Conservation (phyloP, 2,329 filamentous ascomycete genomes). For the Sarocladium kiliense region DNA sequence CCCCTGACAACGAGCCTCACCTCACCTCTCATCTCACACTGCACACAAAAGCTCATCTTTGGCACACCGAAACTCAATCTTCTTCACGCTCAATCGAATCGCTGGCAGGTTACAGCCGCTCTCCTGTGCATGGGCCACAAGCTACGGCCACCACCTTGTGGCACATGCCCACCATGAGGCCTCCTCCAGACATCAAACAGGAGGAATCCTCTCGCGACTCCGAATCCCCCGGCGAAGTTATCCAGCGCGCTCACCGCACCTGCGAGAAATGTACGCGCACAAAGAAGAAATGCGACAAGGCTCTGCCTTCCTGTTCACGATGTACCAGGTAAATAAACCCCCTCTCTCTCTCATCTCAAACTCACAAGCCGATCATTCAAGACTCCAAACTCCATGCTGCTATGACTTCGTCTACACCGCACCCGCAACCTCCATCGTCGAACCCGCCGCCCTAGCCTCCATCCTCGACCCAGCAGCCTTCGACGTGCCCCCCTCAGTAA, state of each 20-base stretch:
- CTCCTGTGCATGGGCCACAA: neutral
- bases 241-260: conserved; percentile 27
- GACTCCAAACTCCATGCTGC: conserved; percentile 21
- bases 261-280: conserved; percentile 33
- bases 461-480: conserved; percentile 15
- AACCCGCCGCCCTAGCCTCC: conserved; percentile 18
- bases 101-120: too few species aligned
- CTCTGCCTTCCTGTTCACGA: conserved; percentile 27
- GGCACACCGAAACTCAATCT: neutral
- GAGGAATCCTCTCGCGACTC: conserved; percentile 20
- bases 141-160: too few species aligned
- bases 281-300: conserved; percentile 34
- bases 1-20: neutral
- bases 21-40: neutral
- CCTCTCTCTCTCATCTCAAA: conserved; percentile 1
- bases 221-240: conserved; percentile 21
- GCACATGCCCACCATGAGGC: conserved; percentile 1
- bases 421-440: conserved; percentile 26
- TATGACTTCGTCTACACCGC: conserved; percentile 33
- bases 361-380: neutral
- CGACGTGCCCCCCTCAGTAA: conserved; percentile 30
- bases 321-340: conserved; percentile 25
- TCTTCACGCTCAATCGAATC: neutral
- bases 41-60: too few species aligned
- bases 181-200: conserved; percentile 4